phyloP scores from a whole-genome alignment of 75 land plant genomes.

The Picea sitchensis region DNA sequence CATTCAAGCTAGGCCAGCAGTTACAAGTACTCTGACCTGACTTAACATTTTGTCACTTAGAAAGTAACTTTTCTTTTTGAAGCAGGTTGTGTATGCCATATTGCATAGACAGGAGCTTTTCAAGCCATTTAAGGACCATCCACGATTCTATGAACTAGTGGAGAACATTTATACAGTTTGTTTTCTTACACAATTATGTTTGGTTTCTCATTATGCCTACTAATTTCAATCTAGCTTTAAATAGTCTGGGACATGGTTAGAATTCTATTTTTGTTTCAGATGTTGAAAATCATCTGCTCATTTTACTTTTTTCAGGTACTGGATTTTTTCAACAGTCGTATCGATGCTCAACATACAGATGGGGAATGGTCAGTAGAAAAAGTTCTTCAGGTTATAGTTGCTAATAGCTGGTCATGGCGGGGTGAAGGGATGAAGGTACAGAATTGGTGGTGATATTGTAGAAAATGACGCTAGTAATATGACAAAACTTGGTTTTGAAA shows the following conservation, averaged over 20 bases:
- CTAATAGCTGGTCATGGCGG: constrained; percentile 83
- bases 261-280: not conserved
- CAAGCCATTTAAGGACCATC: constrained; percentile 80
- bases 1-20: not conserved
- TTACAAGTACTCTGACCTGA: not conserved
- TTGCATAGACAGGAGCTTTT: constrained; percentile 88
- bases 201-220: not conserved
- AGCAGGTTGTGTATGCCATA: constrained; percentile 83
- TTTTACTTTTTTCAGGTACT: constrained; percentile 44
- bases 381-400: constrained; percentile 70
- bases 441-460: not conserved
- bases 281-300: not conserved
- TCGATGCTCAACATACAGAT: constrained; percentile 66
- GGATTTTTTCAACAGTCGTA: constrained; percentile 81
- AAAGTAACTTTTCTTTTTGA: not conserved
- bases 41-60: not conserved
- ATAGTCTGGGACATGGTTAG: not conserved
- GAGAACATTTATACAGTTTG: constrained; percentile 79
- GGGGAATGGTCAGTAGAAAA: constrained; percentile 93
- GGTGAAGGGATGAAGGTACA: constrained; percentile 91
- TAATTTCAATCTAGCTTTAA: not conserved
- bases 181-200: constrained; percentile 6
- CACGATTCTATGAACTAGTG: constrained; percentile 78
- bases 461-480: not conserved
- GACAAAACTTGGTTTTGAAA: not conserved